These are phyloP conservation scores for Ceratorhiza oryzae-sativae DNA, from an alignment of 1,284 basidiomycete species.

Conservation along the genomic window DNA sequence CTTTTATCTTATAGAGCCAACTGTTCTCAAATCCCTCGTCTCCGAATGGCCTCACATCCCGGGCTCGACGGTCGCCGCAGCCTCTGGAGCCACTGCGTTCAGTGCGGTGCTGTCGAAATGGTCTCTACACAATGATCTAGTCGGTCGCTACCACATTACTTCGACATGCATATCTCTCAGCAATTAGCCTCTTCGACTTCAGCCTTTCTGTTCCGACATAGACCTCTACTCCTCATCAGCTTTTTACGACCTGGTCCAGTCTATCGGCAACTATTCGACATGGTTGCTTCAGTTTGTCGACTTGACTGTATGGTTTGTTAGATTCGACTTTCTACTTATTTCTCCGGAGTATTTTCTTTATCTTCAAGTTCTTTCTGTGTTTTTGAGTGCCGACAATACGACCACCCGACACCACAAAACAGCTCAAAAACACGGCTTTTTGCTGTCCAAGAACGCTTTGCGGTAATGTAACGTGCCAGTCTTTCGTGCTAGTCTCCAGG, in stretches of 20 bases:
- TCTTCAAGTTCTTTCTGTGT: conserved; percentile 3
- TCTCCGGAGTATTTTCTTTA: conserved; percentile 4
- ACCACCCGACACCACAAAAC: neutral
- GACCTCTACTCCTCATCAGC: neutral
- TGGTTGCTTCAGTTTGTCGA: neutral
- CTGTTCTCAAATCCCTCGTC: conserved; percentile 80
- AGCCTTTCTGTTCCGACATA: neutral
- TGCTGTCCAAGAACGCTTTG: conserved; percentile 26
- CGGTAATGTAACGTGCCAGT: neutral
- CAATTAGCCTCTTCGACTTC: neutral
- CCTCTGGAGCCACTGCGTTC: conserved; percentile 86
- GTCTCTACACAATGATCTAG: conserved; percentile 58
- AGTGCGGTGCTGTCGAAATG: conserved; percentile 86
- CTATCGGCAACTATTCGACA: conserved; percentile 7
- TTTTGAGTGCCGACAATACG: conserved; percentile 6
- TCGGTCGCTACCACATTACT: neutral
- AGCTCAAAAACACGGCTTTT: neutral
- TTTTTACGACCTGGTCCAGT: neutral
- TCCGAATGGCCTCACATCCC: conserved; percentile 69
- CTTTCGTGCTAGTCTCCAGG: conserved; percentile 25
- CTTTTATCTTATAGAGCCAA: conserved; percentile 56
- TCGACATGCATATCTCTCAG: neutral
- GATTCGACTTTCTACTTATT: conserved; percentile 34
- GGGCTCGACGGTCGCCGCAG: conserved; percentile 68
- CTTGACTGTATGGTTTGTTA: conserved; percentile 23